Evolutionary conservation across 2,329 filamentous ascomycete species (phyloP).

Genomic region (Epichloe elymi): DNA sequence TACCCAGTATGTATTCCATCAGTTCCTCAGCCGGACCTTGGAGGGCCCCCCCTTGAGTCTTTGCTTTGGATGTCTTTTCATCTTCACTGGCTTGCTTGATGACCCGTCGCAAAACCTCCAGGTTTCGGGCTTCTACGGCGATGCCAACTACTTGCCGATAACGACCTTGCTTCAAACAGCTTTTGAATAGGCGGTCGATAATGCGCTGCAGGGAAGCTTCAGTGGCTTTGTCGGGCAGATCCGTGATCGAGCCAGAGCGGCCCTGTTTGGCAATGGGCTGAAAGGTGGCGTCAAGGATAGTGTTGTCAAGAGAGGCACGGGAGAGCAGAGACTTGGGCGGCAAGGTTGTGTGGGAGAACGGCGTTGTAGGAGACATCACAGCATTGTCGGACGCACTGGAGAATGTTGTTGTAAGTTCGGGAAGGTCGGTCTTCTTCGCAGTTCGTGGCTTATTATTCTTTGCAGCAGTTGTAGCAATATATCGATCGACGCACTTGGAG

Average conservation of each 20-base stretch:
- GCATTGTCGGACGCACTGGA: slow-evolving; percentile 54
- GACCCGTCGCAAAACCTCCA: slow-evolving; percentile 73
- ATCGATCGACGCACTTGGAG: slow-evolving; percentile 95
- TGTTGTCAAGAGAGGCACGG: slow-evolving; percentile 56
- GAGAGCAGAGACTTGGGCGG: slow-evolving; percentile 94
- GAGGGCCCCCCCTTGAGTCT: slow-evolving; percentile 33
- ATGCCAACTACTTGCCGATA: slow-evolving; percentile 97
- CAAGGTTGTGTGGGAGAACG: slow-evolving; percentile 85
- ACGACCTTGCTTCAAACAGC: slow-evolving; percentile 70
- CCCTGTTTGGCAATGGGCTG: slow-evolving; percentile 39
- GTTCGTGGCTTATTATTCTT: slow-evolving; percentile 33
- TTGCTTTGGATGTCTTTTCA: slow-evolving; percentile 55
- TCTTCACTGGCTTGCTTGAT: slow-evolving; percentile 84
- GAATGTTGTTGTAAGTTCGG: slow-evolving; percentile 72
- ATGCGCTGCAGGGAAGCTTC: slow-evolving; percentile 70
- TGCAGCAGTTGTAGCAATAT: slow-evolving; percentile 61
- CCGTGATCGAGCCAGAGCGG: slow-evolving; percentile 46
- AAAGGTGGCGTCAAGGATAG: slow-evolving; percentile 45
- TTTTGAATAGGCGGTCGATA: slow-evolving; percentile 82
- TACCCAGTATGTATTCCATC: slow-evolving; percentile 90
- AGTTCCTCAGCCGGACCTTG: slow-evolving; percentile 68
- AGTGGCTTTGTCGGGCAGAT: slow-evolving; percentile 55
- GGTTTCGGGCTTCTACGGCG: slow-evolving; percentile 84
- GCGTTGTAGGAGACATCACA: slow-evolving; percentile 77
- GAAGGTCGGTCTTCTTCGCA: slow-evolving; percentile 35